Conservation (phyloP, 805 yeast species). For the Metschnikowia lochheadii region DNA sequence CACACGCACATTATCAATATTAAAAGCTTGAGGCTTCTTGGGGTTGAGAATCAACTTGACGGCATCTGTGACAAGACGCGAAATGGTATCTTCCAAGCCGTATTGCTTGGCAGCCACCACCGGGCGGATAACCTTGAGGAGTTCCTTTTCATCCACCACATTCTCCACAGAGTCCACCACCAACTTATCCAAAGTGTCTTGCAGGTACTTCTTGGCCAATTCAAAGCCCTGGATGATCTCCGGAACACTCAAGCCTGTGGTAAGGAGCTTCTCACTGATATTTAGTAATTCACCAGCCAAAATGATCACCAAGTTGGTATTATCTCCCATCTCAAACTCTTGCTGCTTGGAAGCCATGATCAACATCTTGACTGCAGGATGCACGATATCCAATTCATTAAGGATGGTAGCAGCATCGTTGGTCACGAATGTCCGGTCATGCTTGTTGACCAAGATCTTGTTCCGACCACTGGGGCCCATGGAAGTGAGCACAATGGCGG, state of each 20-base stretch:
- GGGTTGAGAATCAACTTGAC: constrained; percentile 71
- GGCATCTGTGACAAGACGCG: constrained; percentile 80
- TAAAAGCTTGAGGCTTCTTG: constrained; percentile 61
- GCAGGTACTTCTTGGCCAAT: constrained; percentile 74
- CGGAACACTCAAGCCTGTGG: constrained; percentile 82
- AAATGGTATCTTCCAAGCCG: constrained; percentile 76
- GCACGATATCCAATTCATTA: constrained; percentile 87
- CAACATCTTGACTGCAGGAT: constrained; percentile 93
- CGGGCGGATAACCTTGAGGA: constrained; percentile 72
- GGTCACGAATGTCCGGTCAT: constrained; percentile 83
- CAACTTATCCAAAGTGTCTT: constrained; percentile 62
- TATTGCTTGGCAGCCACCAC: constrained; percentile 92
- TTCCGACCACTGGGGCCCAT: constrained; percentile 98
- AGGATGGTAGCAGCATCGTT: constrained; percentile 98
- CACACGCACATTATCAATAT: constrained; percentile 90
- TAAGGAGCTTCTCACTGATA: constrained; percentile 79
- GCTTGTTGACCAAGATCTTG: constrained; percentile 87
- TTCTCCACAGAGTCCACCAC: constrained; percentile 60
- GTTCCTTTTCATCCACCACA: constrained; percentile 49
- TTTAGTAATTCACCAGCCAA: constrained; percentile 90
- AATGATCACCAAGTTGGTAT: constrained; percentile 84
- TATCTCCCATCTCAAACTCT: constrained; percentile 96
- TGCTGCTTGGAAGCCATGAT: constrained; percentile 98
- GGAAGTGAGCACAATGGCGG: constrained; percentile 86
- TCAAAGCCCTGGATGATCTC: constrained; percentile 93